phyloP scores from a whole-genome alignment of 805 yeast genomes.

The Sungouiozyma ichnusensis region DNA sequence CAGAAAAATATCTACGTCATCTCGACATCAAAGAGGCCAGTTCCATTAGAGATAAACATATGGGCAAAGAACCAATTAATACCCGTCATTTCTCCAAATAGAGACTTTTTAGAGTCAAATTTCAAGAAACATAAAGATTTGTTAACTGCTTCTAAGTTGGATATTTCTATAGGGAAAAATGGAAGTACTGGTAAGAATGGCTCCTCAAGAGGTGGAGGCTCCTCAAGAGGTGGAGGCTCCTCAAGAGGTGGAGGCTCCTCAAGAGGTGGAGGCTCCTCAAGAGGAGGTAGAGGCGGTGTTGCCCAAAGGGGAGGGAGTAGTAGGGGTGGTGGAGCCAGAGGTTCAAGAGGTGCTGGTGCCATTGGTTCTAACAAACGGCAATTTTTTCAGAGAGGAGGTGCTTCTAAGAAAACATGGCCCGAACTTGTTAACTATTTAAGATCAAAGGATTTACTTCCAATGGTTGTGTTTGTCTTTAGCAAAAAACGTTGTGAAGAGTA shows the following conservation, averaged over 20 bases:
- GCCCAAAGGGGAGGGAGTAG: slow-evolving; percentile 15
- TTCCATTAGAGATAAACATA: slow-evolving; percentile 77
- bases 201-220: slow-evolving; percentile 20
- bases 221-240: slow-evolving; percentile 25
- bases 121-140: slow-evolving; percentile 50
- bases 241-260: slow-evolving; percentile 6
- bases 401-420: slow-evolving; percentile 71
- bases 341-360: slow-evolving; percentile 34
- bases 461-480: slow-evolving; percentile 86
- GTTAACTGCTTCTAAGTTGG: slow-evolving; percentile 34
- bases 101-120: slow-evolving; percentile 56
- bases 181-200: slow-evolving; percentile 33
- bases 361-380: slow-evolving; percentile 27
- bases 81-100: slow-evolving; percentile 64
- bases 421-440: slow-evolving; percentile 62
- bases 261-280: slow-evolving; percentile 18
- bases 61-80: slow-evolving; percentile 71
- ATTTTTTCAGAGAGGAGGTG: slow-evolving; percentile 46
- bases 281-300: slow-evolving; percentile 20
- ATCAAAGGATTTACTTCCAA: slow-evolving; percentile 68
- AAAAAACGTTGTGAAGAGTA: slow-evolving; percentile 89
- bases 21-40: slow-evolving; percentile 93
- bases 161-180: slow-evolving; percentile 18
- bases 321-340: slow-evolving; percentile 24
- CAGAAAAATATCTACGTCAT: slow-evolving; percentile 93